These are phyloP conservation scores for Apiotrichum laibachii DNA, from an alignment of 1,284 basidiomycete genomes.

Conservation along the genomic window DNA sequence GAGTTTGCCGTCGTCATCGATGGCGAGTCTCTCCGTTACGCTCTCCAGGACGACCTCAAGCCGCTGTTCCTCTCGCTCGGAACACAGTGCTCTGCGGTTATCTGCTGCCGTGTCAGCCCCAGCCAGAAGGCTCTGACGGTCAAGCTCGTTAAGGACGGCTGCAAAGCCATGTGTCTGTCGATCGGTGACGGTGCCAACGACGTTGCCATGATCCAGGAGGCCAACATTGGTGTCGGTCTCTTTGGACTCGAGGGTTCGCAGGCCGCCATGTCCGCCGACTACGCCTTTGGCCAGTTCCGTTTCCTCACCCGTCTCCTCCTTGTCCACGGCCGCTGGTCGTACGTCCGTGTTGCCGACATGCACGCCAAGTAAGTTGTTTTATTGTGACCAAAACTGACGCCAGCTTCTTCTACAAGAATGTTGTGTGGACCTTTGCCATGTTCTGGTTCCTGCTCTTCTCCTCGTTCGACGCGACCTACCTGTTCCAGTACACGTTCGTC, in stretches of 20 bases:
- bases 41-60: slow-evolving; percentile 74
- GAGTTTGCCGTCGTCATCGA: slow-evolving; percentile 91
- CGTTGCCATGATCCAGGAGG: slow-evolving; percentile 75
- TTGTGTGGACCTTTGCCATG: slow-evolving; percentile 63
- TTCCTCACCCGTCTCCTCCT: slow-evolving; percentile 88
- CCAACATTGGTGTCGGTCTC: slow-evolving; percentile 92
- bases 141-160: slow-evolving; percentile 82
- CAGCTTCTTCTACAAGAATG: slow-evolving; percentile 87
- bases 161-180: slow-evolving; percentile 91
- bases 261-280: slow-evolving; percentile 98
- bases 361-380: slow-evolving; percentile 64
- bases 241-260: slow-evolving; percentile 95
- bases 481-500: slow-evolving; percentile 94
- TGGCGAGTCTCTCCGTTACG: slow-evolving; percentile 84
- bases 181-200: slow-evolving; percentile 80
- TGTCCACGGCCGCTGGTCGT: slow-evolving; percentile 95
- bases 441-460: slow-evolving; percentile 88
- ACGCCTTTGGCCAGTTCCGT: slow-evolving; percentile 95
- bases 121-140: slow-evolving; percentile 96
- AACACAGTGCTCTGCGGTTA: slow-evolving; percentile 94
- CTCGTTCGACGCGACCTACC: slow-evolving; percentile 90
- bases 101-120: slow-evolving; percentile 94
- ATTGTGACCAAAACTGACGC: too few species aligned
- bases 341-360: slow-evolving; percentile 95
- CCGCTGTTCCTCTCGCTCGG: slow-evolving; percentile 84